A percentile compares a stretch with the other conserved stretches of the same genome.
Conservation (phyloP, 345 rosid species). For the Eutrema japonicum region DNA sequence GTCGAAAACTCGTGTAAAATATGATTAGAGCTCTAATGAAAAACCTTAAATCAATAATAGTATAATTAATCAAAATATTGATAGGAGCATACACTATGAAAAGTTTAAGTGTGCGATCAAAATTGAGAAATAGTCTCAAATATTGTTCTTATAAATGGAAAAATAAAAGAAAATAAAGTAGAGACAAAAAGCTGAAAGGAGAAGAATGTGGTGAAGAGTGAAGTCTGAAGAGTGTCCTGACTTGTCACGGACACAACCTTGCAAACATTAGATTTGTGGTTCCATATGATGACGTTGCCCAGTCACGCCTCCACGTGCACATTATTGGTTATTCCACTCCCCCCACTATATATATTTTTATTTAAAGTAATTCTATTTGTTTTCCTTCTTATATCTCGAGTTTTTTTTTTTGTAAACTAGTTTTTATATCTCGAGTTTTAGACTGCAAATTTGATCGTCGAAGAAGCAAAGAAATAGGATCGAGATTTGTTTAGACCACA, state of each 20-base stretch:
- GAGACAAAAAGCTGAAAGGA: constrained; percentile 46
- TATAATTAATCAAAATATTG: too few relatives aligned
- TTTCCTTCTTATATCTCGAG: neutral
- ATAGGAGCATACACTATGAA: too few relatives aligned
- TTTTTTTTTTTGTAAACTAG: neutral
- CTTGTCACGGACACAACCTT: constrained; percentile 40
- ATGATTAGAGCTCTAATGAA: too few relatives aligned
- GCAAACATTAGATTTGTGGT: constrained; percentile 35
- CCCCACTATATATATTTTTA: constrained; percentile 12
- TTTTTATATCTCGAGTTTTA: too few relatives aligned
- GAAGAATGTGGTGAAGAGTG: constrained; percentile 37
- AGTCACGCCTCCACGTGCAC: constrained; percentile 49
- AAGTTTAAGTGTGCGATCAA: too few relatives aligned
- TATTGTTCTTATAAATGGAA: neutral
- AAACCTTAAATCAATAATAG: too few relatives aligned
- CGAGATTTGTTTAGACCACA: too few relatives aligned
- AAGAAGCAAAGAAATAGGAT: too few relatives aligned
- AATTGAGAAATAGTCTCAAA: neutral
- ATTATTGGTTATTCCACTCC: constrained; percentile 35
- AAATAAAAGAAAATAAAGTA: constrained; percentile 8
- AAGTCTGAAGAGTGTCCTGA: constrained; percentile 31
- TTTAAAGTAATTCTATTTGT: neutral
- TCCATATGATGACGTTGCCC: constrained; percentile 42
- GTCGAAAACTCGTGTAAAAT: too few relatives aligned
- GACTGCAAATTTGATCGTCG: too few relatives aligned